Conservation (phyloP, 2,329 filamentous ascomycete species). For the Colletotrichum gloeosporioides region DNA sequence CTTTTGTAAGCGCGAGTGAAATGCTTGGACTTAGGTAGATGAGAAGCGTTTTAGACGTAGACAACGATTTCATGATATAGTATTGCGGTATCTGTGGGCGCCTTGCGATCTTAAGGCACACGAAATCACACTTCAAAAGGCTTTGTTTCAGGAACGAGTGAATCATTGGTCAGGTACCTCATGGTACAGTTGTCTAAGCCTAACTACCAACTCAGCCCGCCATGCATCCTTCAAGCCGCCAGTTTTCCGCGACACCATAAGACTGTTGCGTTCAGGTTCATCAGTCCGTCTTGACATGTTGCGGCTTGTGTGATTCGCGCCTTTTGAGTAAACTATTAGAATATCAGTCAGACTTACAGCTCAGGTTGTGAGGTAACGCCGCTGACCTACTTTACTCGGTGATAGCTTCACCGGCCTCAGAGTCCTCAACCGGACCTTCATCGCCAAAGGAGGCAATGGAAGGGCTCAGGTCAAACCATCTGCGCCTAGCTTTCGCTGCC, state of each 20-base stretch:
- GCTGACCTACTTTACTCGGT: not conserved
- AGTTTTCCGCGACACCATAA: not conserved
- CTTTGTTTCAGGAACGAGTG: not conserved
- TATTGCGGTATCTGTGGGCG: too few species aligned
- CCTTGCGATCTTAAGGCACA: not conserved
- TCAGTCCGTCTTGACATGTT: not conserved
- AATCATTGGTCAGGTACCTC: not conserved
- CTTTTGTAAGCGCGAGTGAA: too few species aligned
- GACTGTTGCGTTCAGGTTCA: not conserved
- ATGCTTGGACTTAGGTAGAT: too few species aligned
- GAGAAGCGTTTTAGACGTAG: too few species aligned
- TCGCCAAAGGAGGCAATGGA: not conserved
- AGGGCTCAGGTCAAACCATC: not conserved
- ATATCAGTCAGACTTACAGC: not conserved
- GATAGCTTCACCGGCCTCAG: not conserved
- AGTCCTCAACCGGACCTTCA: not conserved
- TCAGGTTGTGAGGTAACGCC: rapidly evolving
- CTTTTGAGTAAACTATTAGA: rapidly evolving
- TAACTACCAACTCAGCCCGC: not conserved
- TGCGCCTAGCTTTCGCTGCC: not conserved
- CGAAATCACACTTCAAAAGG: not conserved
- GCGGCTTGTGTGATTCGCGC: not conserved
- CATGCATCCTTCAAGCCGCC: not conserved
- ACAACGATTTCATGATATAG: too few species aligned
- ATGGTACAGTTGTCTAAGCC: not conserved